Evolutionary conservation across 2,329 filamentous ascomycete species (phyloP), one percentile per base, ranked within the genome.

Genomic region (Pyrenophora tritici-repentis): DNA sequence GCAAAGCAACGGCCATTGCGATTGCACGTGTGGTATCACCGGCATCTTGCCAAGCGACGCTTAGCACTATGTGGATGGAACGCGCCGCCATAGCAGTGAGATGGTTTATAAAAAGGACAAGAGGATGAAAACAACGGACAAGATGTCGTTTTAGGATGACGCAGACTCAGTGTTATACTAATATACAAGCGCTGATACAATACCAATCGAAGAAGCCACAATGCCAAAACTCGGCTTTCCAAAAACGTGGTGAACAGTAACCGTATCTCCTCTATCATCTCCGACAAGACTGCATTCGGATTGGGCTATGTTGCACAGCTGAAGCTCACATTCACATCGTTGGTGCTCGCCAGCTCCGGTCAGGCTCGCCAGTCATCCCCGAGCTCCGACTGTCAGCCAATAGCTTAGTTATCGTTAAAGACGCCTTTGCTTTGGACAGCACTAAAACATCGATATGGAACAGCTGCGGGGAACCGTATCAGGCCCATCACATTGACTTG

Each of bases 1-100:
- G 55, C n/a, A 70, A 51, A 9, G 67, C 64, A 10, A 48, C 47
- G 10, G 65, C 65, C 56, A 69, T 68, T 9, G 61, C 61, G 36
- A 70, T 68, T 33, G 67, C 67, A 14, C 67, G 60, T 13, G 67
- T 70, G 12, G 67, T 67, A 33, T 70, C 67, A 13, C 67, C 67
- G 16, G 66, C 66, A 58, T 70, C 67, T 47, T 70, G 67, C 57
- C 64, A 70, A 34, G 67, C 67, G 32, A 69, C 67, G 45, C 64
- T 68, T 34, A 70, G 56, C 20, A 70, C 67, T 9, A 70, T 50
- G 41, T 70, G 57, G 17, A 63, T 40, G 14, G 50, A 51, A 12
- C 14, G 59, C 14, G 56, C 20, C 13, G 62, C 24, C 65, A 67
- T 65, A 18, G 10, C 39, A 31, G 33, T 14, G 24, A 16, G n/a